Conservation (phyloP, 176 grass and related monocot species). For the Poa pratensis region DNA sequence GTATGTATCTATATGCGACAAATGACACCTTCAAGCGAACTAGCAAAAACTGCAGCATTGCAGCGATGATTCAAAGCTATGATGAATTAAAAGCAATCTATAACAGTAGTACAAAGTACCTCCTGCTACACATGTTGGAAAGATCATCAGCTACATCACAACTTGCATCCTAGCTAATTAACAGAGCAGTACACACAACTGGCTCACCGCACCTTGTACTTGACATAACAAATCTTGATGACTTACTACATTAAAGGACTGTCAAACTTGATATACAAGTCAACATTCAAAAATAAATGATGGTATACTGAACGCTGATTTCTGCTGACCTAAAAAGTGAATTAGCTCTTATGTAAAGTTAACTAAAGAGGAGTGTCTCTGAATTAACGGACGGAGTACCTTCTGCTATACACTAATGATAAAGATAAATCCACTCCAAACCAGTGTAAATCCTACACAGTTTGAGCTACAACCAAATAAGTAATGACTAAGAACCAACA, state of each 20-base stretch:
- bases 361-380: not conserved
- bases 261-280: conserved; percentile 5
- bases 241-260: not conserved
- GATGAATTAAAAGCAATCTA: not conserved
- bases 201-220: not conserved
- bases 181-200: not conserved
- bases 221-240: conserved; percentile 2
- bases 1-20: not conserved
- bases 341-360: not conserved
- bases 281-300: not conserved
- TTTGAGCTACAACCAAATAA: not conserved
- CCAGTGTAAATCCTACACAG: conserved; percentile 7
- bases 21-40: not conserved
- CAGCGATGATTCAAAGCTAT: not conserved
- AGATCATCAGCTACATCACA: not conserved
- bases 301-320: not conserved
- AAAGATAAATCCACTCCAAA: not conserved
- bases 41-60: not conserved
- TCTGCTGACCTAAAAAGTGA: not conserved
- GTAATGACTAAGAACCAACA: not conserved
- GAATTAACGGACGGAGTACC: not conserved
- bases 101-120: not conserved
- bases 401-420: not conserved
- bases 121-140: not conserved
- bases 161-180: not conserved